These are phyloP conservation scores for Tremella mesenterica DNA, from an alignment of 768 basidiomycete species.

Conservation along the genomic window DNA sequence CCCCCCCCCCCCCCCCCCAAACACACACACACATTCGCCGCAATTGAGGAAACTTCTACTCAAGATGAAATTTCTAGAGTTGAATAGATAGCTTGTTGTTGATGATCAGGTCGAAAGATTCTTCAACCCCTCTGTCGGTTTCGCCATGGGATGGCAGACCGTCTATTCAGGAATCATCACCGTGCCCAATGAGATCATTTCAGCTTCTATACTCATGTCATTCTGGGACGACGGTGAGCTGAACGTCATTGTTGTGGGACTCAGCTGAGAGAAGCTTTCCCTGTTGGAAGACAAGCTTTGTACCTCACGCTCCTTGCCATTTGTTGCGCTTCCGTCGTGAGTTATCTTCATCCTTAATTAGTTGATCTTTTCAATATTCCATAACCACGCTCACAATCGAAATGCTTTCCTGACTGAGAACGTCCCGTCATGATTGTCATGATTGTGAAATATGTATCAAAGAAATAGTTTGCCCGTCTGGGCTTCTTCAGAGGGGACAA, in stretches of 20 bases:
- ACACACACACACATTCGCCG: too few relatives aligned
- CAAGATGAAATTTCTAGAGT: neutral
- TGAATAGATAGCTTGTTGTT: neutral
- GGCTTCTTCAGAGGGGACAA: neutral
- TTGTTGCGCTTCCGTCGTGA: conserved; percentile 24
- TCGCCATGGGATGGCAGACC: conserved; percentile 6
- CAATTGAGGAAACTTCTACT: neutral
- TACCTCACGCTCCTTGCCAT: conserved; percentile 19
- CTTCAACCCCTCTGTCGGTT: conserved; percentile 6
- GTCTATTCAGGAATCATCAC: conserved; percentile 15
- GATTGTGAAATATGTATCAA: neutral
- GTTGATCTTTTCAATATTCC: neutral
- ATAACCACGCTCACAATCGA: too few relatives aligned
- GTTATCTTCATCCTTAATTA: too few relatives aligned
- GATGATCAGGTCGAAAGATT: neutral
- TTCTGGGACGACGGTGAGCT: conserved; percentile 21
- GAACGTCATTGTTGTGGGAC: neutral
- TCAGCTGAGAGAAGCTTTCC: conserved; percentile 3
- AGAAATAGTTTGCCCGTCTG: neutral
- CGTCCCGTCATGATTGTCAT: conserved; percentile 39
- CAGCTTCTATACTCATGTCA: conserved; percentile 20
- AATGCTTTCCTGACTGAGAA: conserved; percentile 21
- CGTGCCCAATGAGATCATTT: conserved; percentile 28
- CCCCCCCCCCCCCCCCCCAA: too few relatives aligned
- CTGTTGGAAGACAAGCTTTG: conserved; percentile 14